Percentiles rank a stretch among this genome's conserved stretches.
phyloP scores from a whole-genome alignment of 2,329 filamentous ascomycete genomes.

The Coleophoma eucalyptorum region DNA sequence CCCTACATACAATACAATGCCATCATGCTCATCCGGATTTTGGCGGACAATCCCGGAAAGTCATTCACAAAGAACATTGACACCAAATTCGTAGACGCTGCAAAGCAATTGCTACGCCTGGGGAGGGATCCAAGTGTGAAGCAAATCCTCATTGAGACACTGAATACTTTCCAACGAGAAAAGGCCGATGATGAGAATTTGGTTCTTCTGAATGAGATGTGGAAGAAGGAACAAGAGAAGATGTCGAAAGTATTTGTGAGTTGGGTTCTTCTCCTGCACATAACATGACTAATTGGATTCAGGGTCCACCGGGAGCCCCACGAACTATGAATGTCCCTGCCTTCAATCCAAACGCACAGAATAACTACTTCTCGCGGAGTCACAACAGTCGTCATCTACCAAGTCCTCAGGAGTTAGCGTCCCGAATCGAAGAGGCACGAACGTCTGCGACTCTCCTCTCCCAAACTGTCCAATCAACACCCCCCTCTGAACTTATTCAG shows the following conservation, averaged over 20 bases:
- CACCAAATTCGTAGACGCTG: conserved; percentile 72
- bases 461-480: conserved; percentile 85
- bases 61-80: conserved; percentile 92
- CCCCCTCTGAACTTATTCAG: conserved; percentile 66
- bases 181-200: conserved; percentile 68
- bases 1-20: conserved; percentile 88
- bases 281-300: conserved; percentile 6
- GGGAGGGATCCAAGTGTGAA: conserved; percentile 72
- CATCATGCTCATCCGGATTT: conserved; percentile 90
- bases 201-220: conserved; percentile 73
- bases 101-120: conserved; percentile 71
- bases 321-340: conserved; percentile 39
- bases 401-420: conserved; percentile 70
- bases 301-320: conserved; percentile 27
- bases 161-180: conserved; percentile 73
- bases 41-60: conserved; percentile 85
- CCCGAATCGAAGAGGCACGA: conserved; percentile 82
- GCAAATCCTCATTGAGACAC: conserved; percentile 82
- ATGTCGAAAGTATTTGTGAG: conserved; percentile 42
- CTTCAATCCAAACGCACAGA: conserved; percentile 36
- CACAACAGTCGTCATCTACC: conserved; percentile 51
- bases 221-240: conserved; percentile 77
- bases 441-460: conserved; percentile 90
- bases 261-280: background rate
- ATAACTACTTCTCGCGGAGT: conserved; percentile 55